Base-by-base conservation (phyloP, 1,139 yeast species). In the Kodamaea derodonti region DNA sequence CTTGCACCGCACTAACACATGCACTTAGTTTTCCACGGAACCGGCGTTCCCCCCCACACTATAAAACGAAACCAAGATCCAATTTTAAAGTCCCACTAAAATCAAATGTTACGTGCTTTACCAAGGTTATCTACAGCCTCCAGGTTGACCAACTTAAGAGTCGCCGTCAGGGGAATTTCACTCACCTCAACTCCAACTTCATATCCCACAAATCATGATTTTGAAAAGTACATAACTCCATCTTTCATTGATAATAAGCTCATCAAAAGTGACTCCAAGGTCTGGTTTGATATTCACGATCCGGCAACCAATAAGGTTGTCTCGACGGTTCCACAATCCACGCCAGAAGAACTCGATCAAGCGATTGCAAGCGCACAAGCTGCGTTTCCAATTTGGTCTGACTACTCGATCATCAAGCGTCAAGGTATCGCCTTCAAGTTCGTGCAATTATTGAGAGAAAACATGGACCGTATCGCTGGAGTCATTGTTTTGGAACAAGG, bases 401-500 rank as follows among this genome's bases (percentile, higher is more conserved):
- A 73, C 42, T 68, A 76, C 40, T 72, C 85, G 28, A 62, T 82
- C 29, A 73, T 84, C 51, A 75, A 75, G 50, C 74, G 94, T 54
- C 90, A 82, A 60, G 88, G 84, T 43, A 75, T 82, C 47, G 84
- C 84, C 12, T 84, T 84, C 69, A 79, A 75, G 52, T 79, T 79
- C 55, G 88, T 80, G 15, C 76, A 75, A 52, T 69, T 84, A 41
- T 75, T 84, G 50, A 72, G 82, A 40, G 73, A 67, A 38, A 79
- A 83, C 62, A 75, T 80, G 80, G 88, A 84, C 56, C 58, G 84
- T 40, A 62, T 84, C 29, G 94, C 94, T 3, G 72, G 77, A 13
- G 69, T 78, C 45, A 84, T 84, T 56, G 87, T 84, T 29, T 67
- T 80, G 47, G 92, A 84, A 61, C 92, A 84, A 61, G 94, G 94